Evolutionary conservation across 805 yeast species (phyloP).

Genomic region (Candida arabinofermentans): DNA sequence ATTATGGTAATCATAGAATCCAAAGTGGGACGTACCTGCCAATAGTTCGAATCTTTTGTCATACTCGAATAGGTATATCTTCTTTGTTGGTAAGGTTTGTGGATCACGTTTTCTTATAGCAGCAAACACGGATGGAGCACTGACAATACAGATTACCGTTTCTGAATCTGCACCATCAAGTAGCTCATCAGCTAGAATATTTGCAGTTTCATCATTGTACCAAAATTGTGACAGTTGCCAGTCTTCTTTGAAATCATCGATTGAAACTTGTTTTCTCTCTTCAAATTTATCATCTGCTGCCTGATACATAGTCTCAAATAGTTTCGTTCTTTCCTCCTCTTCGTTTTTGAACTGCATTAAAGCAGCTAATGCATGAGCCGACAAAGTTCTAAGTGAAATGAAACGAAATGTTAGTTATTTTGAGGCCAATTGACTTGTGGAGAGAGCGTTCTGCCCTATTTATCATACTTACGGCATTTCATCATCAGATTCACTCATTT

Average conservation of each 20-base stretch:
- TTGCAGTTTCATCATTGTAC: slow-evolving; percentile 76
- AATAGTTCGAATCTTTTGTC: slow-evolving; percentile 73
- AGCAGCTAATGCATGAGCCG: slow-evolving; percentile 50
- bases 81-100: slow-evolving; percentile 54
- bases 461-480: slow-evolving; percentile 29
- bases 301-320: slow-evolving; percentile 50
- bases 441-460: too few relatives aligned
- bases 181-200: slow-evolving; percentile 60
- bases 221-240: slow-evolving; percentile 96
- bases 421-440: too few relatives aligned
- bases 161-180: slow-evolving; percentile 71
- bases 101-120: slow-evolving; percentile 58
- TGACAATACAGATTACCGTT: slow-evolving; percentile 70
- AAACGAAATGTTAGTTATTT: slow-evolving; percentile 3
- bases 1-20: slow-evolving; percentile 67
- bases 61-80: slow-evolving; percentile 72
- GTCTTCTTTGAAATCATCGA: slow-evolving; percentile 80
- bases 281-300: slow-evolving; percentile 56
- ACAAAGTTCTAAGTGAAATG: slow-evolving; percentile 32
- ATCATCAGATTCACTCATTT: slow-evolving; percentile 24
- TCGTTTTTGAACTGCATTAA: slow-evolving; percentile 63
- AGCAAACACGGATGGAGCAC: slow-evolving; percentile 92
- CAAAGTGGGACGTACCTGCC: slow-evolving; percentile 65
- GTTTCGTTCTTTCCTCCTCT: slow-evolving; percentile 51
- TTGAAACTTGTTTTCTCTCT: slow-evolving; percentile 32